Percentiles rank a stretch among this genome's conserved stretches.
Conservation (phyloP, 2,329 filamentous ascomycete genomes). For the Colletotrichum sp. region DNA sequence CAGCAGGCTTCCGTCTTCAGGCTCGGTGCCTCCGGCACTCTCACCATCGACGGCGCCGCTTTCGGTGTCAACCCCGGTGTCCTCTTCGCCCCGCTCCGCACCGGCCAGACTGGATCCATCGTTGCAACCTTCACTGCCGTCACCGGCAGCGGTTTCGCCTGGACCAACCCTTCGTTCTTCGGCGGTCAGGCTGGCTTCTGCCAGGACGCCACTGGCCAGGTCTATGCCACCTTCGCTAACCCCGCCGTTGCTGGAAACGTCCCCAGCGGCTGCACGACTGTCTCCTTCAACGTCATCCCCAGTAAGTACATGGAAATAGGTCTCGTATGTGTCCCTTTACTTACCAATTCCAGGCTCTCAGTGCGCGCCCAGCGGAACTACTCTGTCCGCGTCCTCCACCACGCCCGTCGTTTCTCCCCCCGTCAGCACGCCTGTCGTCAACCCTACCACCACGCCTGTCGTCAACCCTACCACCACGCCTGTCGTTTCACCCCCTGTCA, state of each 20-base stretch:
- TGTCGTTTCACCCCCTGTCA: too few species aligned
- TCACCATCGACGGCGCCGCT: background rate
- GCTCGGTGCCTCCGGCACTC: background rate
- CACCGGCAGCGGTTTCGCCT: background rate
- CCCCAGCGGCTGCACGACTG: background rate
- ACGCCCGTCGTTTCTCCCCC: background rate
- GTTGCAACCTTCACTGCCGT: background rate
- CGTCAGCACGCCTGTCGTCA: too few species aligned
- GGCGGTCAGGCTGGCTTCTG: conserved; percentile 8
- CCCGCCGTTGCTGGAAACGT: background rate
- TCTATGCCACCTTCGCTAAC: conserved; percentile 10
- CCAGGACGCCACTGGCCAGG: background rate
- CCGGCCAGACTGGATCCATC: background rate
- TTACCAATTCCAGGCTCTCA: background rate
- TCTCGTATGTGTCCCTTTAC: background rate
- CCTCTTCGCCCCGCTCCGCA: background rate
- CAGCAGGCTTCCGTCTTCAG: conserved; percentile 1
- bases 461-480: too few species aligned
- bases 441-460: too few species aligned
- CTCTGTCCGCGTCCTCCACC: background rate
- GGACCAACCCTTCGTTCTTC: conserved; percentile 2
- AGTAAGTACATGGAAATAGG: background rate
- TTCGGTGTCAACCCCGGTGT: background rate
- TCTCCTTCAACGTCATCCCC: background rate
- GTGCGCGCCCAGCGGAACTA: background rate